These are phyloP conservation scores for Serendipita sp. DNA, from an alignment of 768 basidiomycete genomes.

Conservation along the genomic window DNA sequence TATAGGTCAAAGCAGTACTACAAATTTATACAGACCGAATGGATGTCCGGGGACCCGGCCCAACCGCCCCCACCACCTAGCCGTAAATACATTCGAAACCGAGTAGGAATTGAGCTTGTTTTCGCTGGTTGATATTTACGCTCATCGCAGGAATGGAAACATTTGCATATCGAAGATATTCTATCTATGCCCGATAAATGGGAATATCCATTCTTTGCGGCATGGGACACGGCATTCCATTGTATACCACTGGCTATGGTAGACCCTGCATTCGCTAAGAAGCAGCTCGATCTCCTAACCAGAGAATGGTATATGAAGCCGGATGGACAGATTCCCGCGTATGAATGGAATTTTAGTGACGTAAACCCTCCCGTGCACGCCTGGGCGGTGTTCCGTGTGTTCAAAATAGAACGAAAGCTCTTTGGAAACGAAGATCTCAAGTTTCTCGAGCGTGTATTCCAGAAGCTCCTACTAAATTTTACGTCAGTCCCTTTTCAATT, in stretches of 20 bases:
- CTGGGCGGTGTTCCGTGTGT: slow-evolving; percentile 96
- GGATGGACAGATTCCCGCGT: slow-evolving; percentile 95
- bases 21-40: slow-evolving; percentile 88
- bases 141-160: slow-evolving; percentile 66
- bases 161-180: slow-evolving; percentile 89
- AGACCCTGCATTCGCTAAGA: slow-evolving; percentile 91
- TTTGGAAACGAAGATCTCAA: slow-evolving; percentile 76
- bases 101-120: slow-evolving; percentile 28
- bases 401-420: slow-evolving; percentile 97
- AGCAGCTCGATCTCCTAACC: slow-evolving; percentile 88
- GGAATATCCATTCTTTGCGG: slow-evolving; percentile 99
- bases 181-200: slow-evolving; percentile 99
- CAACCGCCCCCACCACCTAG: slow-evolving; percentile 90
- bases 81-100: slow-evolving; percentile 71
- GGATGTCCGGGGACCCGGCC: slow-evolving; percentile 89
- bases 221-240: slow-evolving; percentile 98
- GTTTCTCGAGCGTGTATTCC: slow-evolving; percentile 96
- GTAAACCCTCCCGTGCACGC: slow-evolving; percentile 99
- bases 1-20: slow-evolving; percentile 84
- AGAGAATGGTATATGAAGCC: slow-evolving; percentile 98
- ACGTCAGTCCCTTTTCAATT: slow-evolving; percentile 50
- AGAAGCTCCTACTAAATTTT: slow-evolving; percentile 90
- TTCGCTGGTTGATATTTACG: neutral
- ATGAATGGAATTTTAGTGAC: slow-evolving; percentile 98
- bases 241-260: slow-evolving; percentile 95